These are phyloP conservation scores for Monascus purpureus DNA, from an alignment of 495 filamentous ascomycete species.

Conservation along the genomic window DNA sequence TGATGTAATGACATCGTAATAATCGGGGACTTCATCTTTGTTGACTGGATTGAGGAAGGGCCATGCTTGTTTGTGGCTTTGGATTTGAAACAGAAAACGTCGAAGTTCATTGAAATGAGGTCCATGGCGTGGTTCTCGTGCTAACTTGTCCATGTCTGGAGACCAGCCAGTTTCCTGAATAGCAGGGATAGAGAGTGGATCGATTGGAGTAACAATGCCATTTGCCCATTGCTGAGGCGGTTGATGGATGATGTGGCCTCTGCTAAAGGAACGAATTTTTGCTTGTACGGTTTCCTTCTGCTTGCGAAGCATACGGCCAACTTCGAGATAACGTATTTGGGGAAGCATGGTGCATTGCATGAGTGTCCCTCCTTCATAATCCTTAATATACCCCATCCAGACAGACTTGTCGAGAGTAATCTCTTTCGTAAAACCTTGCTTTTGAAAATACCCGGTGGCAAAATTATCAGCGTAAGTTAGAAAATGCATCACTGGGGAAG, in stretches of 20 bases:
- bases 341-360: constrained; percentile 99
- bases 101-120: constrained; percentile 90
- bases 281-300: constrained; percentile 90
- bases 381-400: constrained; percentile 99
- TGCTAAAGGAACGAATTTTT: constrained; percentile 85
- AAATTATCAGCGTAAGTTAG: constrained; percentile 98
- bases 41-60: constrained; percentile 92
- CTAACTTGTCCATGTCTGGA: constrained; percentile 92
- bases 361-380: constrained; percentile 97
- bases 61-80: constrained; percentile 84
- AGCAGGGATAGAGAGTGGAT: constrained; percentile 67
- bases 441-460: constrained; percentile 98
- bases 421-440: constrained; percentile 97
- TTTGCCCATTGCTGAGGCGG: constrained; percentile 79
- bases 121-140: constrained; percentile 86
- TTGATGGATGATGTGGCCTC: constrained; percentile 72
- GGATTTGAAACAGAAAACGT: constrained; percentile 86
- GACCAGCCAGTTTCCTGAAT: constrained; percentile 90
- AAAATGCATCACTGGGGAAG: constrained; percentile 94
- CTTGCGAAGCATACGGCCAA: constrained; percentile 88
- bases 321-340: constrained; percentile 84
- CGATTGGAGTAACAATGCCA: constrained; percentile 47
- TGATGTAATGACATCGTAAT: constrained; percentile 88
- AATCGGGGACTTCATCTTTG: constrained; percentile 86
- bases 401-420: constrained; percentile 79